Conservation (phyloP, 2,329 filamentous ascomycete species). For the Zymoseptoria pseudotritici region DNA sequence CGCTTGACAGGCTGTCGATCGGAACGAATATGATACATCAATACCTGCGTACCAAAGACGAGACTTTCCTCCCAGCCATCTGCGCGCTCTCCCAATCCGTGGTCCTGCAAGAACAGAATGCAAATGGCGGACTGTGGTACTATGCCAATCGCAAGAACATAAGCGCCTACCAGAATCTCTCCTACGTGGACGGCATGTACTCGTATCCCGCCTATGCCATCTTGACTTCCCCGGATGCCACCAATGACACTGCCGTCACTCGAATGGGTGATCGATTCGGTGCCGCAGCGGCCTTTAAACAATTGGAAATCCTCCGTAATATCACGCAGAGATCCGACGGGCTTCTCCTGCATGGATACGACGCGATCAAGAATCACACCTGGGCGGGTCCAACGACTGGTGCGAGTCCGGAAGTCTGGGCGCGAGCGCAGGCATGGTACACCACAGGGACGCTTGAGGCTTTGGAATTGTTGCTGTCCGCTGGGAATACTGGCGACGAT, state of each 20-base stretch:
- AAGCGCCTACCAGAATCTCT: slow-evolving; percentile 42
- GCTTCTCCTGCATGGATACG: slow-evolving; percentile 50
- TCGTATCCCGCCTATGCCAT: slow-evolving; percentile 41
- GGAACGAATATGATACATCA: slow-evolving; percentile 24
- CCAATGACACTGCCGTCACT: slow-evolving; percentile 1
- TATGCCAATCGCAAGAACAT: slow-evolving; percentile 22
- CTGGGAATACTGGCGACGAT: slow-evolving; percentile 20
- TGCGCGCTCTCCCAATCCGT: slow-evolving; percentile 22
- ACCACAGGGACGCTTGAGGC: slow-evolving; percentile 45
- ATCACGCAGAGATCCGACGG: slow-evolving; percentile 37
- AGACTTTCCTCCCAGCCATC: slow-evolving; percentile 12
- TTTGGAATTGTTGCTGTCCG: slow-evolving; percentile 34
- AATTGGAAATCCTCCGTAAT: slow-evolving; percentile 41
- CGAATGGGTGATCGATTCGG: slow-evolving; percentile 5
- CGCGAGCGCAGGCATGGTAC: slow-evolving; percentile 50
- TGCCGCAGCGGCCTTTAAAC: slow-evolving; percentile 26
- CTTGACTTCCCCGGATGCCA: slow-evolving; percentile 15
- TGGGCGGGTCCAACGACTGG: slow-evolving; percentile 49
- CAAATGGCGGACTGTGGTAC: slow-evolving; percentile 30
- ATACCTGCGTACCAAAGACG: slow-evolving; percentile 12
- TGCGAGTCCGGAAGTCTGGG: slow-evolving; percentile 48
- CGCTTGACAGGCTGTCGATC: slow-evolving; percentile 28
- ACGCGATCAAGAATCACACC: slow-evolving; percentile 40
- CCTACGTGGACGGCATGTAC: slow-evolving; percentile 49
- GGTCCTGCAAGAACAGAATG: slow-evolving; percentile 24